Conservation (phyloP, 495 filamentous ascomycete species). For the Acidomyces sp. region DNA sequence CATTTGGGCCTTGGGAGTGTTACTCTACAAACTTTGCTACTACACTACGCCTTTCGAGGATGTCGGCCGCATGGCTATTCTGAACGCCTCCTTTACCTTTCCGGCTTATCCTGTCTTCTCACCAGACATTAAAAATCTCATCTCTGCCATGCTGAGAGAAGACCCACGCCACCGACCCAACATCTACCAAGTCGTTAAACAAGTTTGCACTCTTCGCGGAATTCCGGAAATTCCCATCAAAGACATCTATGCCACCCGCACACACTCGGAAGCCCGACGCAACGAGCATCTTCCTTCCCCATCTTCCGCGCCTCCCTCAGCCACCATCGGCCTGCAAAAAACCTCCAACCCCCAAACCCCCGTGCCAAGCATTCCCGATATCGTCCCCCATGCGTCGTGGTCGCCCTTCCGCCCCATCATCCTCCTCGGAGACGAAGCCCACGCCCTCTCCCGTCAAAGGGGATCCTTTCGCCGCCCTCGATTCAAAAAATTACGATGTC, state of each 20-base stretch:
- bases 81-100: conserved; percentile 91
- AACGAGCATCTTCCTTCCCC: conserved; percentile 49
- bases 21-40: conserved; percentile 97
- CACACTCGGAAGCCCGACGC: conserved; percentile 47
- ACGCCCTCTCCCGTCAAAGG: conserved; percentile 63
- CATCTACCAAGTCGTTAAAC: conserved; percentile 80
- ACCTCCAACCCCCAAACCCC: conserved; percentile 47
- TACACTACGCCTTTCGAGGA: conserved; percentile 99
- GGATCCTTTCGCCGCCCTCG: conserved; percentile 84
- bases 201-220: conserved; percentile 79
- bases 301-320: conserved; percentile 32
- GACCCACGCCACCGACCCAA: conserved; percentile 71
- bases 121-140: conserved; percentile 77
- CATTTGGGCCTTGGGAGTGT: conserved; percentile 91
- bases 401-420: conserved; percentile 53
- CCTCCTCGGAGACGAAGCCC: conserved; percentile 39
- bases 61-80: conserved; percentile 91
- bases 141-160: conserved; percentile 85
- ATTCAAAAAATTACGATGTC: conserved; percentile 41
- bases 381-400: conserved; percentile 91
- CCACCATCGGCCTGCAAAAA: conserved; percentile 57
- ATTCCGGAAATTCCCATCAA: conserved; percentile 79
- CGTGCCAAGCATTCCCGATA: conserved; percentile 67
- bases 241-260: conserved; percentile 75
- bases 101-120: conserved; percentile 81